Evolutionary conservation across 257 asterid genomes (phyloP).

Genomic region (Primulina tabacum): DNA sequence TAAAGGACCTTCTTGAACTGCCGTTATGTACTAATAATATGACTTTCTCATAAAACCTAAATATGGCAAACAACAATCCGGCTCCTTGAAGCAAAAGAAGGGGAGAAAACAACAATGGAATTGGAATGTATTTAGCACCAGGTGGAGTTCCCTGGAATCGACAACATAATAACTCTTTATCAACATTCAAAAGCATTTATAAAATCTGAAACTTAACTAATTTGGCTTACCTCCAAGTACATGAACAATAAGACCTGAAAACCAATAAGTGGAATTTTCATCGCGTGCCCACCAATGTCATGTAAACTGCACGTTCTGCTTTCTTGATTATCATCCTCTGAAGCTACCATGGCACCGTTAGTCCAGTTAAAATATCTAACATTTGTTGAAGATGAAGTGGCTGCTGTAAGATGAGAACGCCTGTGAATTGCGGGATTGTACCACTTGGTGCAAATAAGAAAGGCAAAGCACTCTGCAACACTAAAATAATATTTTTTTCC

Average conservation of each 20-base stretch:
- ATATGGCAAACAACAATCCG: constrained; percentile 68
- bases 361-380: constrained; percentile 49
- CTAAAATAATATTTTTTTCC: constrained; percentile 39
- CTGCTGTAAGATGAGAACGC: constrained; percentile 40
- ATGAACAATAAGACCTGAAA: constrained; percentile 83
- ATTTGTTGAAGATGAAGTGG: constrained; percentile 55
- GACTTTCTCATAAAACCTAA: constrained; percentile 56
- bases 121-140: constrained; percentile 60
- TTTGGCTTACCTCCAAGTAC: constrained; percentile 71
- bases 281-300: constrained; percentile 92
- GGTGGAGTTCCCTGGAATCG: constrained; percentile 81
- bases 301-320: constrained; percentile 66
- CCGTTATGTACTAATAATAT: constrained; percentile 33
- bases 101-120: constrained; percentile 74
- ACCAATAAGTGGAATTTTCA: constrained; percentile 77
- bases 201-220: constrained; percentile 13
- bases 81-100: constrained; percentile 89
- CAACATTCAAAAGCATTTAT: neutral
- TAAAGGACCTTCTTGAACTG: constrained; percentile 49
- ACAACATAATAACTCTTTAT: constrained; percentile 17
- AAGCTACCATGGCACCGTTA: constrained; percentile 45
- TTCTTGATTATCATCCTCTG: constrained; percentile 63
- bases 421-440: constrained; percentile 92
- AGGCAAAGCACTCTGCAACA: constrained; percentile 92
- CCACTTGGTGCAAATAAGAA: constrained; percentile 94